Percentiles rank a stretch among this genome's conserved stretches.
Evolutionary conservation across 1,139 yeast species (phyloP).

Genomic region (Eremothecium gossypii): DNA sequence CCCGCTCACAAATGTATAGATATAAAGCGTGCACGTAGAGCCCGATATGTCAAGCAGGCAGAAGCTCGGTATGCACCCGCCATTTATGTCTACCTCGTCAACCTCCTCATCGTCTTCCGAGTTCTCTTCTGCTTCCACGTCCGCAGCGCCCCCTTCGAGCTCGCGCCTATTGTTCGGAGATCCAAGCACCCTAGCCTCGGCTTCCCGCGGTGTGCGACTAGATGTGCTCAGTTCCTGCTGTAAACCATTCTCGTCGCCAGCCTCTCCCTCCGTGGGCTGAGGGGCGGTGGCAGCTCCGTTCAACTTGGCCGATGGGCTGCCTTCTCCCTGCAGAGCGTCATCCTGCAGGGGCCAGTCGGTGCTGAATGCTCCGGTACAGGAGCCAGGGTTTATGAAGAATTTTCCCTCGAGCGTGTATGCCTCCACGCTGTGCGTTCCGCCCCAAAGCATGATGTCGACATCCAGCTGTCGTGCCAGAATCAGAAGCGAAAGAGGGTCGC

Average conservation of each 20-base stretch:
- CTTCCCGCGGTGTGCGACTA: neutral
- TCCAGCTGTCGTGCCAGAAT: slow-evolving; percentile 84
- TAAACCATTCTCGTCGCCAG: neutral
- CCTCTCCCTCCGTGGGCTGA: neutral
- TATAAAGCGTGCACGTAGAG: slow-evolving; percentile 66
- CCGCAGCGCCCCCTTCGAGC: slow-evolving; percentile 10
- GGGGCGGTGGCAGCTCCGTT: neutral
- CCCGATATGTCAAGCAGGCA: slow-evolving; percentile 81
- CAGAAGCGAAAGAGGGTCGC: slow-evolving; percentile 77
- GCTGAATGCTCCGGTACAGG: slow-evolving; percentile 85
- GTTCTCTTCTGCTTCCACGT: slow-evolving; percentile 14
- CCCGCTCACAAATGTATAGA: slow-evolving; percentile 70
- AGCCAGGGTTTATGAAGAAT: slow-evolving; percentile 90
- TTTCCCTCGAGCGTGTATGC: slow-evolving; percentile 89
- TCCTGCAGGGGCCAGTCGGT: slow-evolving; percentile 44
- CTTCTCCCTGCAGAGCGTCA: slow-evolving; percentile 22
- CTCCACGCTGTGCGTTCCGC: slow-evolving; percentile 90
- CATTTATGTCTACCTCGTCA: slow-evolving; percentile 31
- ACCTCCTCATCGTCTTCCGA: slow-evolving; percentile 16
- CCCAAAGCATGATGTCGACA: slow-evolving; percentile 89
- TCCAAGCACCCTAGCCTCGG: slow-evolving; percentile 7
- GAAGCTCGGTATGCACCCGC: slow-evolving; percentile 68
- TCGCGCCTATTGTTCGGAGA: neutral
- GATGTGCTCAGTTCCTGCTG: neutral
- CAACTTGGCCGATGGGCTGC: neutral